Percentiles rank a stretch among this genome's conserved stretches.
phyloP scores from a whole-genome alignment of 176 grass and related monocot genomes.

The Hyparrhenia diplandra region DNA sequence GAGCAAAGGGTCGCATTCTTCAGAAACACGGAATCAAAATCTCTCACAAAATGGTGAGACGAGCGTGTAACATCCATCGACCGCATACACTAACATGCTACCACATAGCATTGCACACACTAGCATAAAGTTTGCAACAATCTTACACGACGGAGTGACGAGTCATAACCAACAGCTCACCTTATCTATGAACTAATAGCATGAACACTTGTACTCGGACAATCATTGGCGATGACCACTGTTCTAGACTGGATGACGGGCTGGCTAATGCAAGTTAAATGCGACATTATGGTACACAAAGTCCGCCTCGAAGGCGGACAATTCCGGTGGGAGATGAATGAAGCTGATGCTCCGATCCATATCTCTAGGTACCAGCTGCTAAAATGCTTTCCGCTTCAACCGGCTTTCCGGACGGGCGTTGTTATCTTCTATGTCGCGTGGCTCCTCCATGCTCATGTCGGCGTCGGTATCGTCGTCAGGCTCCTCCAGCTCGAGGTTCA shows the following conservation, averaged over 20 bases:
- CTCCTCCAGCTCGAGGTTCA: slow-evolving; percentile 75
- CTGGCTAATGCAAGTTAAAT: too few species aligned
- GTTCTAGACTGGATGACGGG: too few species aligned
- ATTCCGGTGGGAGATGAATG: slow-evolving; percentile 1
- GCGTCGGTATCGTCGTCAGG: slow-evolving; percentile 56
- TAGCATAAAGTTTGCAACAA: background rate
- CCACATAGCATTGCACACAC: background rate
- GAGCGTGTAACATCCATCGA: background rate
- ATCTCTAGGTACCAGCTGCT: background rate
- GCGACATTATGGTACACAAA: too few species aligned
- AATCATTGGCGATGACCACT: background rate
- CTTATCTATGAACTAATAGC: background rate
- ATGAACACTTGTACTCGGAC: background rate
- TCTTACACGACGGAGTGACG: background rate
- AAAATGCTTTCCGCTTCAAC: slow-evolving; percentile 46
- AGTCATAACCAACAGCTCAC: background rate
- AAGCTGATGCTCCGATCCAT: background rate
- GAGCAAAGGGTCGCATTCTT: too few species aligned
- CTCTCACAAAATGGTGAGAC: too few species aligned
- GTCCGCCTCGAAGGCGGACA: background rate
- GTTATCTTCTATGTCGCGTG: background rate
- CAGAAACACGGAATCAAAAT: too few species aligned
- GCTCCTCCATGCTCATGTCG: slow-evolving; percentile 54
- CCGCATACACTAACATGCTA: background rate
- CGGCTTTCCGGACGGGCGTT: slow-evolving; percentile 29